Evolutionary conservation across 345 rosid species (phyloP), one percentile per base, ranked within the genome.

Genomic region (Hibiscus syriacus): DNA sequence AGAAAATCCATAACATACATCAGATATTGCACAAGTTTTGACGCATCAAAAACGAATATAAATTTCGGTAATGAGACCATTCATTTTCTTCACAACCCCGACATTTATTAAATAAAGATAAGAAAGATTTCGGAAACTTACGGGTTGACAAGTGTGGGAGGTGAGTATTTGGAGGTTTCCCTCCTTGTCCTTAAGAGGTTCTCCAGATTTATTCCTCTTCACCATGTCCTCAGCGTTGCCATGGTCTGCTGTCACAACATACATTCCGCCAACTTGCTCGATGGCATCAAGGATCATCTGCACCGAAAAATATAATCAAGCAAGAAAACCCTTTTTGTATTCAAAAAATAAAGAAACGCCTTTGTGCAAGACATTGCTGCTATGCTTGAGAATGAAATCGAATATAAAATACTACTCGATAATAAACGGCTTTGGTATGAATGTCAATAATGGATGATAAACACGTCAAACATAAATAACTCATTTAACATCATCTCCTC

Each of bases 141-240:
- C 98, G 0, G 98, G 98, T 71, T 84, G 64, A 54, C 90, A 97
- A 58, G 99, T 94, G 83, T 94, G 99, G 66, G 98, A 94, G 61
- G 99, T 94, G 62, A 91, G 93, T 25, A 91, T 84, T 81, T 94
- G 99, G 73, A 94, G 73, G 7, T 82, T 80, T 57, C 99, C 98
- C 67, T 67, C 75, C 80, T 89, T 91, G 73, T 81, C 96, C 20
- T 74, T 23, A 41, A 50, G 50, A 29, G 98, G 98, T 77, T 89
- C 75, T 2, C 95, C 98, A 23, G 90, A 70, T 63, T 90, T 93
- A 73, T 85, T 85, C 65, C 97, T 86, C 85, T 94, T 91, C 8
- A 86, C 99, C 97, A 94, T 94, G 79, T 91, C 99, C 82, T 94
- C 98, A 2, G 98, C 97, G 68, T 94, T 94, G 48, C 98, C 98